Base-by-base conservation (phyloP, 148 eudicot genomes). In the Simmondsia chinensis region DNA sequence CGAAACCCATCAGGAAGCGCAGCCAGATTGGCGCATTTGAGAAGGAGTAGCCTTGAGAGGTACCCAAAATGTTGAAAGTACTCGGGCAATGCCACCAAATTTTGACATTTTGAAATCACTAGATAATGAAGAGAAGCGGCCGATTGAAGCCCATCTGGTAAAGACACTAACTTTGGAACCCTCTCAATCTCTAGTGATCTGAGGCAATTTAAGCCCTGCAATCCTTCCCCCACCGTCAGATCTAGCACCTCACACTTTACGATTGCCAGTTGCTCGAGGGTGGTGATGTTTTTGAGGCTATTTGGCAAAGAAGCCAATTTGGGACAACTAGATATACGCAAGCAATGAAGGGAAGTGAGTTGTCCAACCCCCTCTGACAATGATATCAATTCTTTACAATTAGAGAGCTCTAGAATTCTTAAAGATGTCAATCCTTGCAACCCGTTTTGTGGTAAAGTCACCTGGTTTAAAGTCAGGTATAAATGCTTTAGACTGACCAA, bases 221-320 rank as follows among this genome's bases (percentile, higher is more conserved):
- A 14, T 25, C 47, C 64, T 15, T 43, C 56, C 17, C 60, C 75
- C 0, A 48, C 39, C 3, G 11, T 28, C 37, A 72, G 46, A 58
- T 66, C 59, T 10, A 77, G 50, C 60, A 46, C 59, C 46, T 61
- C 48, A 50, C 79, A 77, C 36, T 66, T 40, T 29, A 47, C 48
- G 41, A 77, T 69, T 39, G 48, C 33, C 41, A 77, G 36, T 38
- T 62, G 60, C 52, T 69, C 61, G 1, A 77, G 76, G 26, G 52
- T 10, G 3, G 50, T 41, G 27, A 77, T 53, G 10, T 36, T 9
- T 21, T 43, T 63, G 20, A 72, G 55, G 48, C 61, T 56, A 19
- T 33, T 34, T 0, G 79, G 75, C 36, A 77, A 54, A 22, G 42
- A 59, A 39, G 41, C 28, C 46, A 77, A 29, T 18, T 23, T 58